Evolutionary conservation across 352 stramenopile genomes (phyloP), one percentile per base, ranked within the genome.

Genomic region (Phytophthora tentaculata): DNA sequence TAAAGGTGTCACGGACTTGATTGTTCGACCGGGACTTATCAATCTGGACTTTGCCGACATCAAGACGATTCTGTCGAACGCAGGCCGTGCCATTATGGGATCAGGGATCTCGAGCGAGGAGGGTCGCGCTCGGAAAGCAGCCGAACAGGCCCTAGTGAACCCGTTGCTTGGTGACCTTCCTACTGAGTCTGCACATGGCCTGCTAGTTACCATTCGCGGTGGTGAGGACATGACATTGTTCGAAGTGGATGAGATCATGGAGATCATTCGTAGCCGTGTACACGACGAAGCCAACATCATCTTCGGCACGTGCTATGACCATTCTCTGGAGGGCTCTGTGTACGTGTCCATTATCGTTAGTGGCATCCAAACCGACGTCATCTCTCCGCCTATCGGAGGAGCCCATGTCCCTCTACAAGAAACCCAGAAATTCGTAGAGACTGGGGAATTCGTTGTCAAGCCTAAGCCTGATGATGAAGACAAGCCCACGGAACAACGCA

Each of bases 31-130:
- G 8, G 97, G 96, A 43, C 73, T 99, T n/a, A 97, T 99, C 56
- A 99, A 99, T 71, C 80, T 99, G 16, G 97, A 99, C 73, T 99
- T 99, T 82, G 97, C 96, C 22, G 97, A 99, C 76, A 98, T 99
- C 58, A 93, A 97, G 65, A 96, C 94, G 12, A 97, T 99, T 55
- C 90, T 99, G 69, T 94, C 90, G 32, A 94, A 96, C 72, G 96
- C 96, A 6, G 96, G 97, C 0, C 96, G 94, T 14, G 97, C 96
- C 19, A 91, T 99, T 47, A 99, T 99, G 96, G 97, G 97, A 55
- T 98, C 97, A 6, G 96, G 96, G 13, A 75, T 76, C 32, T 82
- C 86, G 8, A 83, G 64, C 3, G 85, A 76, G 14, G 83, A 94
- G n/a, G 84, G 84, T 5, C 84, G 95, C 16, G 96, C 97, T 2